Percentiles rank a stretch among this genome's conserved stretches.
phyloP scores from a whole-genome alignment of 2,329 filamentous ascomycete genomes.

The Dactylella cylindrospora region DNA sequence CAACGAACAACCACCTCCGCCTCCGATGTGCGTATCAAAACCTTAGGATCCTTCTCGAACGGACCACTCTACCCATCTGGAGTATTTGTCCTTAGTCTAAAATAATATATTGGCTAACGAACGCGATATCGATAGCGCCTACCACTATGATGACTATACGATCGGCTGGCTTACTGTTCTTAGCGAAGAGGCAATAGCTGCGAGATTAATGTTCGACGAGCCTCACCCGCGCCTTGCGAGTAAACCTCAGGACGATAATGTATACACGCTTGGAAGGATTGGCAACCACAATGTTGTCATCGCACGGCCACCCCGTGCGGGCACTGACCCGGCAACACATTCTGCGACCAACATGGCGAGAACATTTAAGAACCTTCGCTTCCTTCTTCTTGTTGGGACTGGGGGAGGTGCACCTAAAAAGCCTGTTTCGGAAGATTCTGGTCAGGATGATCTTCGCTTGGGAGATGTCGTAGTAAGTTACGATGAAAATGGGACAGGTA shows the following conservation, averaged over 20 bases:
- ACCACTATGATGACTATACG: constrained; percentile 5
- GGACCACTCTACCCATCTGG: no score
- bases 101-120: no score
- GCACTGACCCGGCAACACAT: constrained; percentile 7
- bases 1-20: no score
- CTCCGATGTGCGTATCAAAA: no score
- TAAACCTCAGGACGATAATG: background rate
- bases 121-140: no score
- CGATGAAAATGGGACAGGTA: background rate
- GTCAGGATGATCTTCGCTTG: background rate
- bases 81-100: no score
- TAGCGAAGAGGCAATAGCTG: background rate
- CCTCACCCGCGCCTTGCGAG: background rate
- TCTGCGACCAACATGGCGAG: constrained; percentile 6
- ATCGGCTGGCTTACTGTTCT: background rate
- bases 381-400: constrained; percentile 19
- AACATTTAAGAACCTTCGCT: constrained; percentile 7
- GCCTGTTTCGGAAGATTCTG: background rate
- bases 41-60: no score
- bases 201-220: constrained; percentile 1
- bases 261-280: constrained; percentile 1
- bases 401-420: constrained; percentile 13
- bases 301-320: background rate
- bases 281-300: constrained; percentile 1
- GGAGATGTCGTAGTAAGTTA: constrained; percentile 4